A percentile compares a stretch with the other conserved stretches of the same genome.
These are phyloP conservation scores for Termitomyces sp. DNA, from an alignment of 768 basidiomycete species.

Conservation along the genomic window DNA sequence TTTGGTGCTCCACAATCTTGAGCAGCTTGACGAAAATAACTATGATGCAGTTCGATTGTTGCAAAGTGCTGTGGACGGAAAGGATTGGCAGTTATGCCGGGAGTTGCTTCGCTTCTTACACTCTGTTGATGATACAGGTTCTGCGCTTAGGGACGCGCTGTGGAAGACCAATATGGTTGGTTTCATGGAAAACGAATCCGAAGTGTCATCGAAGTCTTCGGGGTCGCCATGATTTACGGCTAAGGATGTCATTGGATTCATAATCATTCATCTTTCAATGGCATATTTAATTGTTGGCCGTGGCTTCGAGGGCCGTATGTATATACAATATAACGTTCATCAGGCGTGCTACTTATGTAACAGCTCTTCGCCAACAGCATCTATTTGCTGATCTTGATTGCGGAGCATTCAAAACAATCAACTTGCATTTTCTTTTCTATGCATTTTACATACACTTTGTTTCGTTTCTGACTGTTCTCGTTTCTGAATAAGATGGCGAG, in stretches of 20 bases:
- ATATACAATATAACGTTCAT: too few species aligned
- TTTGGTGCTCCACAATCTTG: slow-evolving; percentile 88
- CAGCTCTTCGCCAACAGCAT: too few species aligned
- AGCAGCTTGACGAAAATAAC: slow-evolving; percentile 78
- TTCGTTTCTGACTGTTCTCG: not conserved
- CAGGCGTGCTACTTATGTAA: too few species aligned
- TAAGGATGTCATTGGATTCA: not conserved
- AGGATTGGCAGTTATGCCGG: slow-evolving; percentile 88
- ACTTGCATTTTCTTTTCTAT: too few species aligned
- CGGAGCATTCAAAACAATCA: too few species aligned
- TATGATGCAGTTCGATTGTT: slow-evolving; percentile 80
- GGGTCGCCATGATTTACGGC: not conserved
- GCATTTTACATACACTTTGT: not conserved
- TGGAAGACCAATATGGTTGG: slow-evolving; percentile 20
- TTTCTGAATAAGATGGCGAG: slow-evolving; percentile 16
- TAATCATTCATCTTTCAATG: not conserved
- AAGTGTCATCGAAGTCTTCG: slow-evolving; percentile 3
- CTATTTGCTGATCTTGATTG: too few species aligned
- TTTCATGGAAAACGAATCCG: slow-evolving; percentile 13
- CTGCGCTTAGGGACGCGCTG: slow-evolving; percentile 59
- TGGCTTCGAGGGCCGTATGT: not conserved
- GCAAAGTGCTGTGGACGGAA: slow-evolving; percentile 63
- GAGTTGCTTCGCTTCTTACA: slow-evolving; percentile 91
- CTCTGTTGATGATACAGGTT: slow-evolving; percentile 86
- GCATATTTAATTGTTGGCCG: not conserved